Percentiles rank a stretch among this genome's conserved stretches.
Conservation (phyloP, 805 yeast species). For the Clavispora fructus region DNA sequence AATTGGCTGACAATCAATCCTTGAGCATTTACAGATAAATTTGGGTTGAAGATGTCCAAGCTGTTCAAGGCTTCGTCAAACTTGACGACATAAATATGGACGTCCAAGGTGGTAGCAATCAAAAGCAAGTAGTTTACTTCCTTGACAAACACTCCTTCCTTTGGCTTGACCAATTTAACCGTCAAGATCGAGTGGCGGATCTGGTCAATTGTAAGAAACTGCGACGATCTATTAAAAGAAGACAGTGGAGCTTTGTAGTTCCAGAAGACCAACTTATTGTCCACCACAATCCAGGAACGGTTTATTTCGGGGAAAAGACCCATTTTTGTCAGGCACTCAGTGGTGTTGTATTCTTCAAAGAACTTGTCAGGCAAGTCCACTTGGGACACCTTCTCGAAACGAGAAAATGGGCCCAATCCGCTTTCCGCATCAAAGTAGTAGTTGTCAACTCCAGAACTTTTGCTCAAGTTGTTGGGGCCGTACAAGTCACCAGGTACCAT, state of each 20-base stretch:
- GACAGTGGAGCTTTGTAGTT: conserved; percentile 58
- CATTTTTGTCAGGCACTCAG: conserved; percentile 65
- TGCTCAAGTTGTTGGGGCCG: conserved; percentile 51
- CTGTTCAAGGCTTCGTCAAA: conserved; percentile 39
- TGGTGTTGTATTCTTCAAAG: conserved; percentile 62
- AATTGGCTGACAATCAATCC: conserved; percentile 71
- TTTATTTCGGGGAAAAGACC: conserved; percentile 79
- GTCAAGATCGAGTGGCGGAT: conserved; percentile 71
- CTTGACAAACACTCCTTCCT: conserved; percentile 72
- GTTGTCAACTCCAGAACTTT: conserved; percentile 49
- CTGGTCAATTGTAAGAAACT: conserved; percentile 77
- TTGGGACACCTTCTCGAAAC: conserved; percentile 68
- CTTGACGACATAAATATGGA: conserved; percentile 72
- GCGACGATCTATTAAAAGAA: conserved; percentile 39
- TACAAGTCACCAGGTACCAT: conserved; percentile 53
- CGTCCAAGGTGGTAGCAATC: conserved; percentile 73
- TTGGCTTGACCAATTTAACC: conserved; percentile 77
- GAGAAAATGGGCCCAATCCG: conserved; percentile 52
- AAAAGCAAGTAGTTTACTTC: conserved; percentile 68
- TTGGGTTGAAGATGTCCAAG: conserved; percentile 74
- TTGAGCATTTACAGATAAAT: conserved; percentile 70
- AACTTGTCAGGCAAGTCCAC: conserved; percentile 77
- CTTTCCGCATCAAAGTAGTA: conserved; percentile 48
- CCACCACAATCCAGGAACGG: conserved; percentile 82
- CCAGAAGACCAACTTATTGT: conserved; percentile 81